Percentiles rank a stretch among this genome's conserved stretches.
These are phyloP conservation scores for Primulina eburnea DNA, from an alignment of 257 asterid species.

Conservation along the genomic window DNA sequence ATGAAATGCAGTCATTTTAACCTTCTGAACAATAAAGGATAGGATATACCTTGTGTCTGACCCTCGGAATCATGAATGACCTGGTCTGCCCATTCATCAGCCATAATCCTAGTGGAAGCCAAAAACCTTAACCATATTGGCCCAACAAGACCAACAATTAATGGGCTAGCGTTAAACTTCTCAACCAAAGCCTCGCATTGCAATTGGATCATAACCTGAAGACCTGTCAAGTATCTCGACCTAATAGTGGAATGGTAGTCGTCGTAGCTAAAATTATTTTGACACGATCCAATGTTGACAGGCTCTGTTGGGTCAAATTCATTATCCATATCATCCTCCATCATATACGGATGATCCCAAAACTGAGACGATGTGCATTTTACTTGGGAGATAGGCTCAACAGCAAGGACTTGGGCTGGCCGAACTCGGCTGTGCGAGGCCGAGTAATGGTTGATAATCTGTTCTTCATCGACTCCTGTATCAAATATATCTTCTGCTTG, in stretches of 20 bases:
- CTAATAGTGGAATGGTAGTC: conserved; percentile 54
- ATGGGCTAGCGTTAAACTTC: conserved; percentile 59
- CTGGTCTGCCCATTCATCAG: conserved; percentile 73
- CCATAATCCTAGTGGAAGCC: conserved; percentile 50
- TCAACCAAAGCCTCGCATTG: conserved; percentile 76
- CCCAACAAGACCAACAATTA: conserved; percentile 58
- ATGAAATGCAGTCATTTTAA: conserved; percentile 7
- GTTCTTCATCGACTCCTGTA: conserved; percentile 50
- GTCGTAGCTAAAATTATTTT: conserved; percentile 31
- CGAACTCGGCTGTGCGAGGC: conserved; percentile 33
- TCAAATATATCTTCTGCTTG: conserved; percentile 58
- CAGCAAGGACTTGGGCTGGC: conserved; percentile 19
- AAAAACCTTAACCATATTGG: conserved; percentile 68
- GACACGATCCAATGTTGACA: conserved; percentile 51
- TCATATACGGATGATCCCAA: conserved; percentile 31
- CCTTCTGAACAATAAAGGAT: conserved; percentile 7
- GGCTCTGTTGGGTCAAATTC: conserved; percentile 52
- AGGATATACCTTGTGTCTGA: conserved; percentile 45
- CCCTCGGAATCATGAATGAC: conserved; percentile 59
- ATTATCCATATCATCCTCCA: conserved; percentile 29
- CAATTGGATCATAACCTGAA: conserved; percentile 72
- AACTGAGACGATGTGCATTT: conserved; percentile 35
- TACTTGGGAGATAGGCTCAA: conserved; percentile 47
- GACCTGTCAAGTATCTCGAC: conserved; percentile 57
- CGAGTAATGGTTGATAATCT: conserved; percentile 40